Evolutionary conservation across 352 stramenopile species (phyloP), one percentile per base, ranked within the genome.

Genomic region (Globisporangium iwayamae): DNA sequence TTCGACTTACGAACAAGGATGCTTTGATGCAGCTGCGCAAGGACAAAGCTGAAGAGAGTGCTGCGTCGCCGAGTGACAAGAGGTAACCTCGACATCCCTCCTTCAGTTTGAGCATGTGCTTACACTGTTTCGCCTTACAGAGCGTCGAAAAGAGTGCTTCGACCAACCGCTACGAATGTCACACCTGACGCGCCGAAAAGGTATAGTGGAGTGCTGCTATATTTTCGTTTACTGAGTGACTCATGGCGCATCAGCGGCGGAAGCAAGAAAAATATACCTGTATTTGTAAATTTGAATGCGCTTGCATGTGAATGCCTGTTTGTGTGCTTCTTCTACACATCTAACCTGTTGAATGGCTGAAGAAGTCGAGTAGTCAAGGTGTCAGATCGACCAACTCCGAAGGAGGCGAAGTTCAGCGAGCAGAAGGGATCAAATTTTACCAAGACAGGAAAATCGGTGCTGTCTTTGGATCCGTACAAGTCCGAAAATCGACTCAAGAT

Each of bases 1-100:
- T 72, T 20, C 73, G 81, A 32, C 52, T 91, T 30, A 94, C 85
- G 30, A 93, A 96, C 73, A 91, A 89, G 63, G 87, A 96, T 62
- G 74, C 82, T 61, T 66, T 96, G 45, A 69, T 91, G 78, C 72
- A 87, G 54, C 64, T 78, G 28, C 73, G 75, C 51, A 56, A 65
- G 11, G 65, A 71, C 32, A 52, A 51, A 22, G 13, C 32, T 1
- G 50, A 46, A 18, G 46, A 59, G 25, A 54, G 22, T 43, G 56
- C 78, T 32, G 45, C 68, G 34, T 63, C 60, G n/a, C 18, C 62
- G 39, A 56, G 55, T 1, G 51, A 46, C 10, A 58, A 61, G 70
- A 87, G 78, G 78, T 87, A 87, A 69, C 32, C 18, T 56, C 18
- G 16, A n/a, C 41, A 50, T 63, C 32, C 38, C 18, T 52, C 38